phyloP scores from a whole-genome alignment of 495 filamentous ascomycete species.

The Tetracladium setigerum region DNA sequence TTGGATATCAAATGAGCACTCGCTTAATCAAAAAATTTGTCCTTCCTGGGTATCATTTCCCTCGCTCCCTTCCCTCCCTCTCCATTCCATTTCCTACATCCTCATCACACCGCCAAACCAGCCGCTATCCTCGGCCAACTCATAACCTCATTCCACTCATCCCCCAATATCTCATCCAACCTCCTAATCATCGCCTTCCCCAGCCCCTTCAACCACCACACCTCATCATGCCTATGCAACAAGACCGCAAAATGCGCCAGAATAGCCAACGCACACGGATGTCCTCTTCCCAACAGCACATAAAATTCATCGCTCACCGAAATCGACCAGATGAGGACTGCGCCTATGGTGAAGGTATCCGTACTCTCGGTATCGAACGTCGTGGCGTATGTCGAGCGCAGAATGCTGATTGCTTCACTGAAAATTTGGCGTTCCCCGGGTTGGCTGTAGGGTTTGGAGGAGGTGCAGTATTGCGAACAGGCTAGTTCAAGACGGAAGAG shows the following conservation, averaged over 20 bases:
- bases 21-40: no score
- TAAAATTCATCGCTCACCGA: not conserved
- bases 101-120: not conserved
- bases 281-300: not conserved
- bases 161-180: not conserved
- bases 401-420: no score
- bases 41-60: no score
- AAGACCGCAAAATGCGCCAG: conserved; percentile 3
- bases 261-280: not conserved
- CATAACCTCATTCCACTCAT: conserved; percentile 1
- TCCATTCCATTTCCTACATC: no score
- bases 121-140: not conserved
- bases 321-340: not conserved
- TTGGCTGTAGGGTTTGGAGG: not conserved
- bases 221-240: not conserved
- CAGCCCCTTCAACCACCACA: conserved; percentile 2
- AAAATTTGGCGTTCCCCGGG: no score
- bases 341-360: not conserved
- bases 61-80: no score
- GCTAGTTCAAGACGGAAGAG: not conserved
- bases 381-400: no score
- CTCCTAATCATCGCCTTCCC: not conserved
- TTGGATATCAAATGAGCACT: no score
- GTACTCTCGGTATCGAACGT: not conserved
- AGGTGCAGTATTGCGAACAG: not conserved